Evolutionary conservation across 2,329 filamentous ascomycete genomes (phyloP).

Genomic region (Drechslerella stenobrocha): DNA sequence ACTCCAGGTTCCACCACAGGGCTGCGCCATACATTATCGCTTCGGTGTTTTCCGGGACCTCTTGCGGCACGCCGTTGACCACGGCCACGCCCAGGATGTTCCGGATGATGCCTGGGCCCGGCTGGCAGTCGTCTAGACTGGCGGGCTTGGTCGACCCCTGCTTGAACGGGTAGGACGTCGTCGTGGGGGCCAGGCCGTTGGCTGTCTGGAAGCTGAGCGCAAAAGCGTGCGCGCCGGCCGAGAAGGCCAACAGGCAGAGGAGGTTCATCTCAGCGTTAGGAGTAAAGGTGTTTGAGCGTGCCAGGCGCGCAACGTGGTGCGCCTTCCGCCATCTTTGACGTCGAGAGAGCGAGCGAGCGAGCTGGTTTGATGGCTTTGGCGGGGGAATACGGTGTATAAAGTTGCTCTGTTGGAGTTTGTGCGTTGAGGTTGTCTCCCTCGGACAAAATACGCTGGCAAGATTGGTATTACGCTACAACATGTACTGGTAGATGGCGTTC

Average conservation of each 20-base stretch:
- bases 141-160: too few species aligned
- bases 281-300: too few species aligned
- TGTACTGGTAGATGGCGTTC: not conserved
- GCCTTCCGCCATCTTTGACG: not conserved
- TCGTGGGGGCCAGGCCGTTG: not conserved
- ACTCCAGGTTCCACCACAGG: slow-evolving; percentile 12
- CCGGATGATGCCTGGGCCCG: slow-evolving; percentile 3
- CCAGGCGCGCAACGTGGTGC: not conserved
- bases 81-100: slow-evolving; percentile 23
- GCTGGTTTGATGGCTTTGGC: slow-evolving; percentile 21
- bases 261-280: not conserved
- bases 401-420: slow-evolving; percentile 19
- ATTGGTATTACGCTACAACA: too few species aligned
- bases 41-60: slow-evolving; percentile 6
- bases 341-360: not conserved
- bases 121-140: slow-evolving; percentile 20
- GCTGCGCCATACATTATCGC: slow-evolving; percentile 23
- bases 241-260: not conserved
- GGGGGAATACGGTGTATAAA: not conserved
- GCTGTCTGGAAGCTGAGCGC: slow-evolving; percentile 22
- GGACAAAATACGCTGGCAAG: too few species aligned
- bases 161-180: too few species aligned
- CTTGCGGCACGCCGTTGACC: slow-evolving; percentile 18
- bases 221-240: slow-evolving; percentile 12
- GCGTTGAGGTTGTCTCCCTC: too few species aligned